Evolutionary conservation across 2,329 filamentous ascomycete genomes (phyloP), one percentile per base, ranked within the genome.

Genomic region (Botrytis medusae): DNA sequence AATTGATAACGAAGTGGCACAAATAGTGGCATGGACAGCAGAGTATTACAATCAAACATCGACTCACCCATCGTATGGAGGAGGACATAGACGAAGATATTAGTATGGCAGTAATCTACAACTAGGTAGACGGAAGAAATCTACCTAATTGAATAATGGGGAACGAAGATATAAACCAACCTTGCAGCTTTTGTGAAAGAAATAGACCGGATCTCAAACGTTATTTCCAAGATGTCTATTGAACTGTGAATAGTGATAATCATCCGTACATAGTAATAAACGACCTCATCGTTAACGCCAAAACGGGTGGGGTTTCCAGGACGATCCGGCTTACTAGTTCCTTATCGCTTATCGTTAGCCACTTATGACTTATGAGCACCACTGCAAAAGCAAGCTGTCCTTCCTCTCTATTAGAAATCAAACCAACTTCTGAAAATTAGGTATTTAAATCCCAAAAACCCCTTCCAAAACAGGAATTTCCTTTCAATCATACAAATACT

Each of bases 21-120:
- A 87, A 80, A 84, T 90, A 64, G 84, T 83, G 75, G 79, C 79
- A n/a, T 90, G 87, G 87, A 85, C 88, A 6, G 81, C 77, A 0
- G 86, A 89, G 75, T 89, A 82, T 63, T 73, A 71, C 48, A 71
- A 62, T 44, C n/a, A 54, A 18, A 59, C 37, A 57, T 65, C 60
- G 32, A 22, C 46, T n/a, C 22, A 20, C 34, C 18, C 48, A 9
- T 65, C 60, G n/a, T 59, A 72, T 14, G 20, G 69, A 29, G 20
- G 69, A 37, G 54, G 54, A 29, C 25, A 34, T 46, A 46, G 54
- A 70, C 16, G 54, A 61, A n/a, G 54, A 70, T 61, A 70, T 61
- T 70, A 70, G 68, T 57, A 57, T 32, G n/a, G 34, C 29, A 25
- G 18, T 57, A 42, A 68, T 54, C 29, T 68, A 42, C 34, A 68